A percentile compares a stretch with the other conserved stretches of the same genome.
phyloP scores from a whole-genome alignment of 2,329 filamentous ascomycete genomes.

The Gaeumannomyces sp. region DNA sequence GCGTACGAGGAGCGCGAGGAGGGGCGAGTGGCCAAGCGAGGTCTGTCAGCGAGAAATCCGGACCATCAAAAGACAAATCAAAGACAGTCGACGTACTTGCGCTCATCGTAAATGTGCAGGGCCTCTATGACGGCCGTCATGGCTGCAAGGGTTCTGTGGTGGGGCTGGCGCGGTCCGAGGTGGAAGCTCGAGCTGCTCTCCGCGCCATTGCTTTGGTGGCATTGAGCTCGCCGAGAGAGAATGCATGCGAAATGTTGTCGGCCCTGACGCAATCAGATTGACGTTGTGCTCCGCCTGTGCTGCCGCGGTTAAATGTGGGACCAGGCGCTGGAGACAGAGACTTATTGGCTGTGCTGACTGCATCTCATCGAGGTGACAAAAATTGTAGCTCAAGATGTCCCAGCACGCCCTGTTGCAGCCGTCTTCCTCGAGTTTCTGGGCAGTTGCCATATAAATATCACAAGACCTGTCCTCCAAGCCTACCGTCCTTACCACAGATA shows the following conservation, averaged over 20 bases:
- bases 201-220: background rate
- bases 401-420: background rate
- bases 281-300: background rate
- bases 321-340: background rate
- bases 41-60: background rate
- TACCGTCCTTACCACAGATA: background rate
- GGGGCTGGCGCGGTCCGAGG: background rate
- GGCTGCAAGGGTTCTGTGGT: constrained; percentile 17
- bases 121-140: constrained; percentile 91
- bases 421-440: too few species aligned
- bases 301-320: background rate
- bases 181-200: constrained; percentile 1
- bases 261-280: background rate
- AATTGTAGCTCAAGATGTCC: too few species aligned
- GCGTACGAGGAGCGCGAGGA: background rate
- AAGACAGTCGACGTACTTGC: constrained; percentile 60
- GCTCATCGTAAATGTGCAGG: constrained; percentile 93
- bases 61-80: background rate
- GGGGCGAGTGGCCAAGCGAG: background rate
- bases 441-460: background rate
- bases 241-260: background rate
- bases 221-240: background rate
- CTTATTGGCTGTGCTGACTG: background rate
- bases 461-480: rapidly evolving
- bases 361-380: too few species aligned